phyloP scores from a whole-genome alignment of 306 rosid species.

The Vigna mungo region DNA sequence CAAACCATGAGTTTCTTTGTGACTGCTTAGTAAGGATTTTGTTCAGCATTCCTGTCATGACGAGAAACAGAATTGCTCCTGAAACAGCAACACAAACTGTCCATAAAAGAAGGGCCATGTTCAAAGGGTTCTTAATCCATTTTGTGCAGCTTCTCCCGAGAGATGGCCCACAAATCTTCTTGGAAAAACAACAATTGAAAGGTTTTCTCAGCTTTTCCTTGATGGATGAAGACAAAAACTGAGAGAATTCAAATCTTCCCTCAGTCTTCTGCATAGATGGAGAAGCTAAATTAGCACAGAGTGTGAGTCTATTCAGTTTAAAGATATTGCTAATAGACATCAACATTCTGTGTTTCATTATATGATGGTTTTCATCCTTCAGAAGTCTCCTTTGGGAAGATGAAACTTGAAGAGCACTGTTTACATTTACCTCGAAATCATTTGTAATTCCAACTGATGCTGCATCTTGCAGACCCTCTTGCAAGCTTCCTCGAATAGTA shows the following conservation, averaged over 20 bases:
- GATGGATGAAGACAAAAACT: constrained; percentile 37
- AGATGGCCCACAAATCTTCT: constrained; percentile 50
- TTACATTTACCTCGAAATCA: constrained; percentile 31
- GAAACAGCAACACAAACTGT: constrained; percentile 54
- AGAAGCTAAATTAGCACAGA: background rate
- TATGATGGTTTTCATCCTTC: constrained; percentile 36
- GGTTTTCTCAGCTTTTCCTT: constrained; percentile 18
- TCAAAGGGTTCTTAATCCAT: constrained; percentile 64
- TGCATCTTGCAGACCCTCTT: constrained; percentile 35
- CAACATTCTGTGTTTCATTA: constrained; percentile 19
- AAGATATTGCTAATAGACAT: background rate
- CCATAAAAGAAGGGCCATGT: constrained; percentile 66
- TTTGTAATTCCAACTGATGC: constrained; percentile 7
- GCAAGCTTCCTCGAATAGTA: constrained; percentile 28
- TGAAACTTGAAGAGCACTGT: constrained; percentile 43
- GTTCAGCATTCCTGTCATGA: constrained; percentile 69
- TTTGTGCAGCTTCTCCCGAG: constrained; percentile 41
- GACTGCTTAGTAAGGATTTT: constrained; percentile 49
- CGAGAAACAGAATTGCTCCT: constrained; percentile 68
- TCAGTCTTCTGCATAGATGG: background rate
- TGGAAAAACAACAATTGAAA: constrained; percentile 25
- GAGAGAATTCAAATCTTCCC: constrained; percentile 38
- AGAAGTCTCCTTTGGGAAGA: constrained; percentile 46
- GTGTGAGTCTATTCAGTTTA: constrained; percentile 4
- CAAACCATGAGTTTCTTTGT: constrained; percentile 63